Evolutionary conservation across 768 basidiomycete genomes (phyloP).

Genomic region (Mrakia frigida): DNA sequence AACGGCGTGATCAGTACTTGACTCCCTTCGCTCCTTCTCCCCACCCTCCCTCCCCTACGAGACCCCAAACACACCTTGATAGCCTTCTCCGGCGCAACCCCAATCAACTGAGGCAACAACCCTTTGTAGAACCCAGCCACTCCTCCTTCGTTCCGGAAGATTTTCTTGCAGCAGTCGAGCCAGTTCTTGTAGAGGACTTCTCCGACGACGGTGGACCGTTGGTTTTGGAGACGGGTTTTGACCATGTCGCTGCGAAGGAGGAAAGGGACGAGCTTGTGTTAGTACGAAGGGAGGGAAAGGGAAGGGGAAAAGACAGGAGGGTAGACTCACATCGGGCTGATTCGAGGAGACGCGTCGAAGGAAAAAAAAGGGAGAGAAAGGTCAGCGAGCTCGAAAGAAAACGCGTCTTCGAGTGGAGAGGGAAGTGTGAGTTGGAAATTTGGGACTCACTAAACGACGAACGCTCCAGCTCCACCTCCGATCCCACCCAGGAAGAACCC

Average conservation of each 20-base stretch:
- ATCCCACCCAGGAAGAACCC: slow-evolving; percentile 80
- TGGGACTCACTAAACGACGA: slow-evolving; percentile 30
- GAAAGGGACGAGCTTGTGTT: too few relatives aligned
- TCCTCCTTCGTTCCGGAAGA: slow-evolving; percentile 95
- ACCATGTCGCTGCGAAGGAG: slow-evolving; percentile 21
- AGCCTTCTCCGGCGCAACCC: slow-evolving; percentile 93
- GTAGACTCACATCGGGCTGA: slow-evolving; percentile 24
- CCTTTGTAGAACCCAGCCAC: slow-evolving; percentile 77
- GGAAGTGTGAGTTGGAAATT: background rate
- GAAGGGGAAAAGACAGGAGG: background rate
- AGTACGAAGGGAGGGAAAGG: background rate
- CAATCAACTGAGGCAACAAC: slow-evolving; percentile 86
- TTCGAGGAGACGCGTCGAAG: slow-evolving; percentile 51
- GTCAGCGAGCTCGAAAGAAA: background rate
- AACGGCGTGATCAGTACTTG: background rate
- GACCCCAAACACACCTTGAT: slow-evolving; percentile 14
- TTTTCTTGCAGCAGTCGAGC: slow-evolving; percentile 85
- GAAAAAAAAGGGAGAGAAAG: background rate
- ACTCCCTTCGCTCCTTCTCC: too few relatives aligned
- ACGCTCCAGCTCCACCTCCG: slow-evolving; percentile 81
- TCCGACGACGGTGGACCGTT: slow-evolving; percentile 87
- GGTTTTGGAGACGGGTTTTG: slow-evolving; percentile 83
- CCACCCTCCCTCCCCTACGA: background rate
- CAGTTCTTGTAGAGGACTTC: slow-evolving; percentile 97
- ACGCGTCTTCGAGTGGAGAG: background rate